phyloP scores from a whole-genome alignment of 2,329 filamentous ascomycete genomes.

The Lasiodiplodia sp. region DNA sequence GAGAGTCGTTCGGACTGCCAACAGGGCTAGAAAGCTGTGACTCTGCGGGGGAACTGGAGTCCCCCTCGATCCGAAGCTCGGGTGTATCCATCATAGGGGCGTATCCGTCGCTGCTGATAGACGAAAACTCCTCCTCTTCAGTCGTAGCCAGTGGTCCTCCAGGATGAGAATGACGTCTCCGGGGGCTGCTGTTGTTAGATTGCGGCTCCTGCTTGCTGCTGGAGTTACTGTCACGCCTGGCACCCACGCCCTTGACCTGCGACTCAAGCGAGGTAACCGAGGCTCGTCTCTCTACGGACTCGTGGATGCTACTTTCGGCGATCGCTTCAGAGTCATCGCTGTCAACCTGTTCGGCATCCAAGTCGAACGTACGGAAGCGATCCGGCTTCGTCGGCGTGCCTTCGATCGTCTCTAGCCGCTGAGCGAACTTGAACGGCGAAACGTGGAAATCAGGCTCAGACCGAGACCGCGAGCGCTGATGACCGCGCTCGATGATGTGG shows the following conservation, averaged over 20 bases:
- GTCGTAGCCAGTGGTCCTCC: slow-evolving; percentile 1
- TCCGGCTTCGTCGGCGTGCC: slow-evolving; percentile 24
- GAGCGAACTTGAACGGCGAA: slow-evolving; percentile 24
- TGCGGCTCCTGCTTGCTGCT: slow-evolving; percentile 8
- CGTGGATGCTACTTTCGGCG: slow-evolving; percentile 22
- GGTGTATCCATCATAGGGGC: background rate
- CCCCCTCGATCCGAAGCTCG: background rate
- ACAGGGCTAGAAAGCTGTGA: slow-evolving; percentile 29
- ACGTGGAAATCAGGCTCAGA: slow-evolving; percentile 25
- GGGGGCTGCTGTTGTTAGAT: slow-evolving; percentile 17
- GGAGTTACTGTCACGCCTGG: slow-evolving; percentile 30
- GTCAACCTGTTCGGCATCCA: slow-evolving; percentile 14
- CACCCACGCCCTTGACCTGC: slow-evolving; percentile 39
- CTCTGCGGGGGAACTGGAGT: background rate
- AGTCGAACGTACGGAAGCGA: slow-evolving; percentile 4
- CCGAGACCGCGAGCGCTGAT: slow-evolving; percentile 26
- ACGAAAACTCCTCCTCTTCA: slow-evolving; percentile 6
- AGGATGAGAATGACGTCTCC: slow-evolving; percentile 6
- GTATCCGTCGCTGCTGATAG: slow-evolving; percentile 14
- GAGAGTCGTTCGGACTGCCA: slow-evolving; percentile 43
- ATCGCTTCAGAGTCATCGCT: slow-evolving; percentile 23
- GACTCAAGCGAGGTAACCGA: slow-evolving; percentile 44
- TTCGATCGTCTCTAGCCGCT: slow-evolving; percentile 25
- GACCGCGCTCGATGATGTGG: slow-evolving; percentile 12
- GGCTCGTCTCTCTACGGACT: slow-evolving; percentile 37